Evolutionary conservation across 163 green algal species (phyloP).

Genomic region (Volvox carteri): DNA sequence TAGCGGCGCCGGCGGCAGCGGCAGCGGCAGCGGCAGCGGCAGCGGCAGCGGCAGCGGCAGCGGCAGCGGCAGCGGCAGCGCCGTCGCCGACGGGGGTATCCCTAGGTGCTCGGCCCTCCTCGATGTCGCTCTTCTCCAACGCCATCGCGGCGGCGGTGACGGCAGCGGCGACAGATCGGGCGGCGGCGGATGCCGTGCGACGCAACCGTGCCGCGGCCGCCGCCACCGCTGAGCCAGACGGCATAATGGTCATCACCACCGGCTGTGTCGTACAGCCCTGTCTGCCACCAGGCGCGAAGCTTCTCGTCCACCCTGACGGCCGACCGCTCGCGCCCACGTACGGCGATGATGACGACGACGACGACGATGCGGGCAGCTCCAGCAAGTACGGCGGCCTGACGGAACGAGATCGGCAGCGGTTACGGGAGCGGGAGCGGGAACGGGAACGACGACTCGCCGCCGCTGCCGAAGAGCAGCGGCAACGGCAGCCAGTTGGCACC

Average conservation of each 20-base stretch:
- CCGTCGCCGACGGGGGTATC: background rate
- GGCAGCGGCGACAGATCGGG: background rate
- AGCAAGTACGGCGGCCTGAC: background rate
- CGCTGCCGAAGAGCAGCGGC: too few species aligned
- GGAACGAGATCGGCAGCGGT: background rate
- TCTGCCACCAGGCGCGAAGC: background rate
- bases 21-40: background rate
- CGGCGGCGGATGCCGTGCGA: background rate
- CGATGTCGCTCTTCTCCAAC: background rate
- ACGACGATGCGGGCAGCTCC: background rate
- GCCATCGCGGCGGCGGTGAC: background rate
- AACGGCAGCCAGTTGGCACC: too few species aligned
- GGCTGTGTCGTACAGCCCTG: slow-evolving; percentile 35
- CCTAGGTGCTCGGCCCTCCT: background rate
- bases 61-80: background rate
- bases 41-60: background rate
- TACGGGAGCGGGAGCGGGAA: background rate
- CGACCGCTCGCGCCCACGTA: background rate
- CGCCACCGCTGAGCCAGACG: background rate
- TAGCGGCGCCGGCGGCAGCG: background rate
- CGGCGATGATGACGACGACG: background rate
- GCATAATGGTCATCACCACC: slow-evolving; percentile 25
- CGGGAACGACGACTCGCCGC: background rate
- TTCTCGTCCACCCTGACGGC: background rate
- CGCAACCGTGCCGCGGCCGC: background rate